Percentiles rank a stretch among this genome's conserved stretches.
phyloP scores from a whole-genome alignment of 2,329 filamentous ascomycete species.

The Calonectria pteridis region DNA sequence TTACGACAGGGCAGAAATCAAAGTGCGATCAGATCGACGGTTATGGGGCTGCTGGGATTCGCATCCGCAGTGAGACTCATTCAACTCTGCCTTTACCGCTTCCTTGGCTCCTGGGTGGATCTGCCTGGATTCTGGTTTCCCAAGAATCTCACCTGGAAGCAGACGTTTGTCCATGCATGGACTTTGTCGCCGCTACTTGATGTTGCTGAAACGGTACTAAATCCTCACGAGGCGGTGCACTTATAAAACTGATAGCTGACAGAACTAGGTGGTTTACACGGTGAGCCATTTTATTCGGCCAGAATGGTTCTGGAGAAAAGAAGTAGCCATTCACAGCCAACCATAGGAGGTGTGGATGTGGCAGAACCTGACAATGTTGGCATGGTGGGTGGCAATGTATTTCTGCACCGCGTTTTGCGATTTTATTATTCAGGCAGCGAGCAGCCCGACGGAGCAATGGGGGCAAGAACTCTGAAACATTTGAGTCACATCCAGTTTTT shows the following conservation, averaged over 20 bases:
- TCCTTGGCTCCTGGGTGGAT: conserved; percentile 22
- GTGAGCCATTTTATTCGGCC: neutral
- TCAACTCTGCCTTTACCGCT: conserved; percentile 7
- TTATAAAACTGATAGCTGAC: neutral
- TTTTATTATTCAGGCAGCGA: neutral
- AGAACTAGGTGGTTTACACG: conserved; percentile 3
- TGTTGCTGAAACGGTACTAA: conserved; percentile 38
- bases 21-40: neutral
- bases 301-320: neutral
- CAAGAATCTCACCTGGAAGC: conserved; percentile 13
- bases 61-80: conserved; percentile 13
- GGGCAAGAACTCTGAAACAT: neutral
- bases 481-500: neutral
- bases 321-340: conserved; percentile 8
- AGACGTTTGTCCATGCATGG: conserved; percentile 33
- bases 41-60: conserved; percentile 27
- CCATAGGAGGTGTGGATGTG: conserved; percentile 25
- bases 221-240: neutral
- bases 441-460: neutral
- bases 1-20: conserved; percentile 22
- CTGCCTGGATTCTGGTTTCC: conserved; percentile 37
- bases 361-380: conserved; percentile 11
- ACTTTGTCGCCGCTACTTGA: conserved; percentile 41
- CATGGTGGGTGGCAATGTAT: conserved; percentile 21
- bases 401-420: conserved; percentile 17